Evolutionary conservation across 106 monocot species (phyloP), one percentile per base, ranked within the genome.

Genomic region (Dendrobium huoshanense): DNA sequence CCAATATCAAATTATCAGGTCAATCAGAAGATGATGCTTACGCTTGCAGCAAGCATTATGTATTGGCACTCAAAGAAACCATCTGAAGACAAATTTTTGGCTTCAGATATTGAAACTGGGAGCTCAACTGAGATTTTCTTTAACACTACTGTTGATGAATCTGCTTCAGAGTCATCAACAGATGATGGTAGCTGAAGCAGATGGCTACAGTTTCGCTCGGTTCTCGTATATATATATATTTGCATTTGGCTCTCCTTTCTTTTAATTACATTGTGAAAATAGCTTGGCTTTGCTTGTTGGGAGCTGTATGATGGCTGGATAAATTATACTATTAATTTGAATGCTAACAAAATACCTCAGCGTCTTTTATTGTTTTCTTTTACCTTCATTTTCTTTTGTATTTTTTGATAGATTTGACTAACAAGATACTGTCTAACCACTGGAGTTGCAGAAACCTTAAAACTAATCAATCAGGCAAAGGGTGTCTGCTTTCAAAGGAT

Each of bases 1-100:
- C 24, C 48, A 7, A 68, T 9, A 13, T 72, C 41, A 19, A 80
- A 20, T 55, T 0, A 6, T 47, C 86, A 96, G 96, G 96, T 96
- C 54, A 96, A 96, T 83, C 94, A 91, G 83, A 96, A 96, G 83
- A 96, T 96, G 96, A 96, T 96, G 81, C 90, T 96, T 20, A 90
- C 96, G 4, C 76, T 96, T 61, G 88, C 94, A 54, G 96, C 94
- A 74, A 94, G 87, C 84, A 96, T 96, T 54, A 96, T 96, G 96
- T 96, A 90, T 65, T 94, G 96, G 93, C 81, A 90, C 67, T 84
- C 83, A 37, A 89, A 87, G 64, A 87, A 74, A 43, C 74, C 74
- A 41, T 31, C 67, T 7, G 87, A 91, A 67, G 86, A 86, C 33
- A 83, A 78, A 82, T 82, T 83, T 22, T 44, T 80, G 55, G 73